These are phyloP conservation scores for Phytophthora multivora DNA, from an alignment of 352 stramenopile species.

Conservation along the genomic window DNA sequence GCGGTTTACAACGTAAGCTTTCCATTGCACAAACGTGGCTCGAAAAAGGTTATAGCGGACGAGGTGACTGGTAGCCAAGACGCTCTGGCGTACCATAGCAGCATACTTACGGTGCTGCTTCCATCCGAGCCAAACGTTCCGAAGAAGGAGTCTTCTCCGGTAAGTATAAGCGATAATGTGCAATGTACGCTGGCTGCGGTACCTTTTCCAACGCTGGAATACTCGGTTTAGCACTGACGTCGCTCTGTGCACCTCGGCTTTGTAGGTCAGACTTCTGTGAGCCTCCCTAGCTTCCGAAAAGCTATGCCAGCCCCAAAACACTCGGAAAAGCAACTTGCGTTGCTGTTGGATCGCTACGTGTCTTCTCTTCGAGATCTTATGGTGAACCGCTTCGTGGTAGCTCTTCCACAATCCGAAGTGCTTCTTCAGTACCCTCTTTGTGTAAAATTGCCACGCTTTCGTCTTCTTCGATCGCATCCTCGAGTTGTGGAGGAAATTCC, in stretches of 20 bases:
- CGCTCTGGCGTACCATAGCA: conserved; percentile 31
- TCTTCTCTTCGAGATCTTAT: conserved; percentile 15
- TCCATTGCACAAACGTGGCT: conserved; percentile 37
- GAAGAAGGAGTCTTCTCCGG: conserved; percentile 12
- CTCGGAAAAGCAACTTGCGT: conserved; percentile 9
- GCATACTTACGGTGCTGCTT: conserved; percentile 15
- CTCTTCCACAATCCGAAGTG: conserved; percentile 15
- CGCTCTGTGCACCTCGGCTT: conserved; percentile 5
- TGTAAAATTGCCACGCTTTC: conserved; percentile 4
- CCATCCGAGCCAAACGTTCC: conserved; percentile 32
- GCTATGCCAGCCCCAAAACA: conserved; percentile 18
- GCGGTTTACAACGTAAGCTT: conserved; percentile 9
- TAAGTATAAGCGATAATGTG: conserved; percentile 18
- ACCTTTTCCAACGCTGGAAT: conserved; percentile 23
- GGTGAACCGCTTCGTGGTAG: conserved; percentile 5
- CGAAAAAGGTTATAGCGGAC: conserved; percentile 31
- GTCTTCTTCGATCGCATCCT: conserved; percentile 1
- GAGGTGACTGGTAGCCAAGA: conserved; percentile 33
- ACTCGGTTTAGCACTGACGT: conserved; percentile 1
- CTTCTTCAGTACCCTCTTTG: not conserved
- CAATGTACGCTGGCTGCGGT: conserved; percentile 29
- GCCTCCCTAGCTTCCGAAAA: not conserved
- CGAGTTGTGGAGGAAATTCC: not conserved
- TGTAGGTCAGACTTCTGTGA: not conserved
- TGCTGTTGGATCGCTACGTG: conserved; percentile 1